phyloP scores from a whole-genome alignment of 129 eudicot species.

The Escallonia rubra region DNA sequence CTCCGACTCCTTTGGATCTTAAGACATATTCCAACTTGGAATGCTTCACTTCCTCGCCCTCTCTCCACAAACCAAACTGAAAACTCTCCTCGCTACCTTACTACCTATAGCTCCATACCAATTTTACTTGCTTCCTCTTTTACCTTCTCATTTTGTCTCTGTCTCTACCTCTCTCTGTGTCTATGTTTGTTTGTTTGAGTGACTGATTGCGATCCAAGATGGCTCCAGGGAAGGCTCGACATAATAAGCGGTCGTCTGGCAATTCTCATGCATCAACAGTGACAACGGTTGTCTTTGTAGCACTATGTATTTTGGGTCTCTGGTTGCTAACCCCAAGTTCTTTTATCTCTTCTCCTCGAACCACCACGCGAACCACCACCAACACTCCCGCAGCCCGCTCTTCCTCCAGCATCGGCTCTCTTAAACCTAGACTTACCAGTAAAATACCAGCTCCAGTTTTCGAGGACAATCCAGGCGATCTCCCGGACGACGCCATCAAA shows the following conservation, averaged over 20 bases:
- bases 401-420: slow-evolving; percentile 1
- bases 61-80: slow-evolving; percentile 29
- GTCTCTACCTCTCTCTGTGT: not conserved
- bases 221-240: slow-evolving; percentile 48
- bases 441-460: slow-evolving; percentile 18
- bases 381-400: slow-evolving; percentile 7
- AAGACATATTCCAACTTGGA: slow-evolving; percentile 20
- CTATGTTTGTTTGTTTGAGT: slow-evolving; percentile 3
- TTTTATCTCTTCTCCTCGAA: slow-evolving; percentile 27
- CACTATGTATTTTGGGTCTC: slow-evolving; percentile 48
- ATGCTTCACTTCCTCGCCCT: slow-evolving; percentile 11
- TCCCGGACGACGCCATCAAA: slow-evolving; percentile 55
- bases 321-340: slow-evolving; percentile 61
- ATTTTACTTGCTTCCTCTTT: not conserved
- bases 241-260: slow-evolving; percentile 46
- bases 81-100: slow-evolving; percentile 21
- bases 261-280: slow-evolving; percentile 41
- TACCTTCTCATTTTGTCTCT: not conserved
- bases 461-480: slow-evolving; percentile 57
- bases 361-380: slow-evolving; percentile 18
- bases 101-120: slow-evolving; percentile 1
- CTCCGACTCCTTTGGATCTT: slow-evolving; percentile 53
- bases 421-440: not conserved
- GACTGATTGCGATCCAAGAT: slow-evolving; percentile 20
- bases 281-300: slow-evolving; percentile 45